Evolutionary conservation across 352 stramenopile species (phyloP), one percentile per base, ranked within the genome.

Genomic region (Saprolegnia parasitica): DNA sequence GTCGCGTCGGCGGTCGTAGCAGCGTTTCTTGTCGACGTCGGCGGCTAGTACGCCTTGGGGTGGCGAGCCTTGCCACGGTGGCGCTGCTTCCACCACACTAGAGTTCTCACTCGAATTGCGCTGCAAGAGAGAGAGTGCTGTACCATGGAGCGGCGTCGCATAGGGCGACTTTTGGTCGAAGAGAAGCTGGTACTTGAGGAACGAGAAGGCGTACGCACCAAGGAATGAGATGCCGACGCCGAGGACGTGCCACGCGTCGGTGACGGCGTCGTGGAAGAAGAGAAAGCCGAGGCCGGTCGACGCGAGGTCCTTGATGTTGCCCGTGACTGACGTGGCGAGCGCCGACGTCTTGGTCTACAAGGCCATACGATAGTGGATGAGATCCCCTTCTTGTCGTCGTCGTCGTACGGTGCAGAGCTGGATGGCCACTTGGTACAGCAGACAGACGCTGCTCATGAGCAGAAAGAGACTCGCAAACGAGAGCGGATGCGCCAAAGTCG

Each of bases 361-460:
- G 29, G 29, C 5, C 29, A 35, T n/a, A n/a, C n/a, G n/a, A n/a
- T n/a, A n/a, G n/a, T n/a, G n/a, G n/a, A n/a, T n/a, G n/a, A n/a
- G n/a, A n/a, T n/a, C n/a, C n/a, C n/a, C n/a, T n/a, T n/a, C n/a
- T 4, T 50, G 29, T 13, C 13, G 45, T 35, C 21, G 13, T 11
- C n/a, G 20, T n/a, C 35, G 47, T 62, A 88, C 74, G 20, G 81
- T 91, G 72, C 83, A 89, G 26, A 87, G 71, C 72, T 86, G 81
- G 56, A 91, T 76, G 8, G 83, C 83, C 60, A 91, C 86, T 72
- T 91, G 81, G 73, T 89, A 91, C 9, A 89, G 71, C 68, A 88
- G 78, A 61, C 83, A 91, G 47, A 83, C 75, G 72, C 72, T 78
- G 74, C 83, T 88, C 78, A 87, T 88, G 71, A 87, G 29, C 23